Evolutionary conservation across 1,284 basidiomycete species (phyloP).

Genomic region (Pyrrhoderma lamaoense): DNA sequence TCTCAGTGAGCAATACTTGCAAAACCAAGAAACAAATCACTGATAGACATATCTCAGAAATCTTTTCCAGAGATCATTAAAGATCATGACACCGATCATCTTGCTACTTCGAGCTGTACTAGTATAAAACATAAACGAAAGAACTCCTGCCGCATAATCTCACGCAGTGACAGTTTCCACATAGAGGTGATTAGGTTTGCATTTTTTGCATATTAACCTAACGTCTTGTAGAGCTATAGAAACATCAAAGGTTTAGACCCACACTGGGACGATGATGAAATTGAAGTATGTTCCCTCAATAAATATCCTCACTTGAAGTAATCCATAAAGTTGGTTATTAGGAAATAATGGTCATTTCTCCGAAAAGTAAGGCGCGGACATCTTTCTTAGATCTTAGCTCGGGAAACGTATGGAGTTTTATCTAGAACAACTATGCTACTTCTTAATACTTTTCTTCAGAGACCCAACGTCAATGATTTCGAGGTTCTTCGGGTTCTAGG

Average conservation of each 20-base stretch:
- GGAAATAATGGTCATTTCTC: constrained; percentile 24
- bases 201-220: too few species aligned
- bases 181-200: constrained; percentile 13
- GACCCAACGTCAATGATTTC: constrained; percentile 42
- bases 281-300: constrained; percentile 22
- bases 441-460: constrained; percentile 10
- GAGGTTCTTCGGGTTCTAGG: constrained; percentile 49
- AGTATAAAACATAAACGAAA: neutral
- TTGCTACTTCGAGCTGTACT: neutral
- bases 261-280: constrained; percentile 27
- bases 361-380: constrained; percentile 21
- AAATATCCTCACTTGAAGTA: neutral
- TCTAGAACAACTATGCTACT: neutral
- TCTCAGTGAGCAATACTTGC: constrained; percentile 5
- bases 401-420: constrained; percentile 4
- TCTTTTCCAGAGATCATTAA: constrained; percentile 8
- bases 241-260: constrained; percentile 23
- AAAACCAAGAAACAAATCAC: neutral
- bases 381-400: constrained; percentile 13
- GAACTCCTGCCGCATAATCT: neutral
- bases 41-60: constrained; percentile 3
- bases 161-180: constrained; percentile 13
- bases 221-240: constrained; percentile 7
- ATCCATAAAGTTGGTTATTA: constrained; percentile 4
- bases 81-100: neutral